Base-by-base conservation (phyloP, 805 yeast species). In the Lipomyces yamadae region DNA sequence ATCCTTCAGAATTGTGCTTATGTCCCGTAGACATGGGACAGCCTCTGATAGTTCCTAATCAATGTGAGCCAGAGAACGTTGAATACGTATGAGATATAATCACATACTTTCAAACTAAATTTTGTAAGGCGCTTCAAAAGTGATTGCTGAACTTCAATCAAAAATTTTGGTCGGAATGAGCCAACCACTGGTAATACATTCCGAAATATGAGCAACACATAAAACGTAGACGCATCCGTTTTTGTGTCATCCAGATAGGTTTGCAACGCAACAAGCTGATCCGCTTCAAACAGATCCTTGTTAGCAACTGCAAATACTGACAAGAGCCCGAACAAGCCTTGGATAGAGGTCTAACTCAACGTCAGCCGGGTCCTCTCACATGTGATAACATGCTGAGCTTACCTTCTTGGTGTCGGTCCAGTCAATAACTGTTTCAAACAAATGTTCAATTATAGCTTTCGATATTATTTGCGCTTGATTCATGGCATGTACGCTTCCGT, bases 1-100 rank as follows among this genome's bases (percentile, higher is more conserved):
- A 60, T 84, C 86, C 1, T 80, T 77, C 53, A 82, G 79, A 72
- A 83, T 76, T 2, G 70, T 73, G 1, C 90, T 82, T 0, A 90
- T 78, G 7, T 76, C 76, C 89, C 92, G 87, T 3, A 86, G 77
- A 64, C 91, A 82, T 0, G 92, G 92, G 75, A 91, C 83, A 0
- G 94, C 96, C 73, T 87, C 88, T n/a, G 85, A 85, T 7, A 91
- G 76, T 70, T 90, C 95, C 63, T 64, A 50, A 45, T 4, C 52
- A 18, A n/a, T 10, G 45, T 24, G 35, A 53, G 30, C 24, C 30
- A 33, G 48, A 42, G 48, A 15, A 3, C 24, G 24, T 18, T 15
- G 48, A n/a, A 42, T n/a, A 15, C 24, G 4, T 15, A 24, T 24
- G 6, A n/a, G 48, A 5, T 3, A 24, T 7, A 42, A 15, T 30